Base-by-base conservation (phyloP, 2,329 filamentous ascomycete genomes). In the Trichophyton simii region DNA sequence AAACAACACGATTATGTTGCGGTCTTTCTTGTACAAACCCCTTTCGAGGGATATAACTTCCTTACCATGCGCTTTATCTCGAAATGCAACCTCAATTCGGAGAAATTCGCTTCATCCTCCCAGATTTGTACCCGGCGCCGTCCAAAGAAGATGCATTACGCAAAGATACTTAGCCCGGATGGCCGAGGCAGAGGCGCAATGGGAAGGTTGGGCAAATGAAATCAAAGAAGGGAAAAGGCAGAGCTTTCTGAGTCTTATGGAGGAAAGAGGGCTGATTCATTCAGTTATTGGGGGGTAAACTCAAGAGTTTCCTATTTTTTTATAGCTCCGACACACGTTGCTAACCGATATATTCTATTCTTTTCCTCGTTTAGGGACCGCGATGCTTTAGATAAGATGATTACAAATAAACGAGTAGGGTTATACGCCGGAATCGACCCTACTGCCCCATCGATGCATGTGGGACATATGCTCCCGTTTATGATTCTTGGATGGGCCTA, bases 401-500 rank as follows among this genome's bases (percentile, higher is more conserved):
- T 80, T 54, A 78, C 73, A 3, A 69, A 78, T 61, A 78, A 77
- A 63, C 69, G 78, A 62, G 70, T 74, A 18, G 78, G 78, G 11
- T 69, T 77, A 28, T 80, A 80, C 64, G 75, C 72, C 28, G 78
- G 78, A 62, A 70, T 80, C 22, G 78, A 80, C 63, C 78, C 78
- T 44, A 80, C 78, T 3, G 78, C 76, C 9, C 75, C 77, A 1
- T 79, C 78, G 44, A 67, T 80, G 67, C 78, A 80, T 66, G 70
- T 80, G 61, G 78, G 78, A 13, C 78, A 80, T 66, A 77, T 80
- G 73, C 63, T 80, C 11, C 78, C 78, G 1, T 76, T 80, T 57
- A 80, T 80, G 77, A 74, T 78, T 3, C 60, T 80, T 59, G 77
- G 74, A 3, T 80, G 78, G 78, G 73, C 74, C 52, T 80, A 78